Evolutionary conservation across 108 stramenopile species (phyloP).

Genomic region (Cyclostephanos tholiformis): DNA sequence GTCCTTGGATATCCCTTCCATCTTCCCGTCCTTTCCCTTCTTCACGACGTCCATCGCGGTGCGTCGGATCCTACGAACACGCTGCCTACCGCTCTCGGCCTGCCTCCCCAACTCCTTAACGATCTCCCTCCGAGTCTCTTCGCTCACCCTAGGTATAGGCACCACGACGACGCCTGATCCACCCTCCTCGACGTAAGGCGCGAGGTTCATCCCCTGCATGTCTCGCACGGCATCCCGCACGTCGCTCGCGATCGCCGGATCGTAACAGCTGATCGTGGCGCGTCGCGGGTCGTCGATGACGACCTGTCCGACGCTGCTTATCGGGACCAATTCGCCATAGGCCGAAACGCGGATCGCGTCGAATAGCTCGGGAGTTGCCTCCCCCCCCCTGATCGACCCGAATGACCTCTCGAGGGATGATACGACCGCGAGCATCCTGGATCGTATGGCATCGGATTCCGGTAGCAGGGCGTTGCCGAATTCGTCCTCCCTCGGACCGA

Average conservation of each 20-base stretch:
- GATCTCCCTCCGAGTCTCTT: conserved; percentile 75
- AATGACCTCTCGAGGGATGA: conserved; percentile 64
- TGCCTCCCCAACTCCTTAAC: conserved; percentile 69
- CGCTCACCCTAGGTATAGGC: conserved; percentile 74
- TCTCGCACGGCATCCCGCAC: conserved; percentile 75
- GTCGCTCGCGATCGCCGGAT: conserved; percentile 75
- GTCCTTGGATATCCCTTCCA: conserved; percentile 83
- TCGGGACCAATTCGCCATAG: conserved; percentile 69
- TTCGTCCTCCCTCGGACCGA: conserved; percentile 35
- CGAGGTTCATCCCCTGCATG: conserved; percentile 67
- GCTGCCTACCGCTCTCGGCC: conserved; percentile 67
- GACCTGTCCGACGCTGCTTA: conserved; percentile 83
- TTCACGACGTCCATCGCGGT: conserved; percentile 79
- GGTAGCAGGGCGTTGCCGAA: conserved; percentile 59
- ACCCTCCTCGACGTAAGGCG: conserved; percentile 83
- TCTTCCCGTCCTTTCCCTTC: conserved; percentile 80
- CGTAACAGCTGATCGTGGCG: conserved; percentile 82
- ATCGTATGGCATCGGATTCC: conserved; percentile 53
- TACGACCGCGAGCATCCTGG: conserved; percentile 69
- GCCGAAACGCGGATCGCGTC: conserved; percentile 76
- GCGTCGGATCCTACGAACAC: conserved; percentile 76
- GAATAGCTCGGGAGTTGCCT: conserved; percentile 84
- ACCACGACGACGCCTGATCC: conserved; percentile 70
- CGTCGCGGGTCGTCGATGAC: conserved; percentile 80
- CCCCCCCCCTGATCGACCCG: conserved; percentile 77